Evolutionary conservation across 495 filamentous ascomycete species (phyloP), one percentile per base, ranked within the genome.

Genomic region (Xylaria acuta): DNA sequence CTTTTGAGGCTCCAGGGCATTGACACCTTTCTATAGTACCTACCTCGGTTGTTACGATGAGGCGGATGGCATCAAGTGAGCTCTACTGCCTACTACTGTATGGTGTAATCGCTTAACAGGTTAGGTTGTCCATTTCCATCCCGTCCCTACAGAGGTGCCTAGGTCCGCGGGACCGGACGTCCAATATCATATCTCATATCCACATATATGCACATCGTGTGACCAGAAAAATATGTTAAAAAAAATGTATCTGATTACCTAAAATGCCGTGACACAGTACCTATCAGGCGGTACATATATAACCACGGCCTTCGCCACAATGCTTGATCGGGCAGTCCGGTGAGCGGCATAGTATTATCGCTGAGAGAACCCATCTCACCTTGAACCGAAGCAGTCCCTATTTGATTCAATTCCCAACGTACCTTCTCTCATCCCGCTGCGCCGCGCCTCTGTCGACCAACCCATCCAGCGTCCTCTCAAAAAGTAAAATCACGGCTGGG

Each of bases 201-300:
- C 38, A 63, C 60, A 63, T 27, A 56, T 32, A n/a, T 43, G 5
- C 18, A 53, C 25, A 68, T 43, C 53, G 56, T n/a, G 66, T 68
- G 66, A 59, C 66, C 36, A 34, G 38, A 43, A 68, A 59, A 63
- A 36, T 8, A 38, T 7, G 8, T n/a, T 3, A 38, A 60, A 22
- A 34, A 43, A 51, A 51, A 25, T 2, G 58, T 59, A 60, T 38
- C 58, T n/a, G 32, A 60, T 60, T 60, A 60, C 58, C 58, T 41
- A 41, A 63, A 11, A 16, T 14, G 36, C 27, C 53, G 59, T 63
- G n/a, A 63, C 36, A 63, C 8, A 63, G n/a, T 27, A 64, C 40
- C n/a, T 7, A 27, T 67, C 64, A 67, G 45, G 64, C 41, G 64
- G 64, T 51, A 56, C 32, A 36, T 40, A 36, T 40, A 32, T 20